phyloP scores from a whole-genome alignment of 2,329 filamentous ascomycete species.

The Davidsoniella neocaledoniae region DNA sequence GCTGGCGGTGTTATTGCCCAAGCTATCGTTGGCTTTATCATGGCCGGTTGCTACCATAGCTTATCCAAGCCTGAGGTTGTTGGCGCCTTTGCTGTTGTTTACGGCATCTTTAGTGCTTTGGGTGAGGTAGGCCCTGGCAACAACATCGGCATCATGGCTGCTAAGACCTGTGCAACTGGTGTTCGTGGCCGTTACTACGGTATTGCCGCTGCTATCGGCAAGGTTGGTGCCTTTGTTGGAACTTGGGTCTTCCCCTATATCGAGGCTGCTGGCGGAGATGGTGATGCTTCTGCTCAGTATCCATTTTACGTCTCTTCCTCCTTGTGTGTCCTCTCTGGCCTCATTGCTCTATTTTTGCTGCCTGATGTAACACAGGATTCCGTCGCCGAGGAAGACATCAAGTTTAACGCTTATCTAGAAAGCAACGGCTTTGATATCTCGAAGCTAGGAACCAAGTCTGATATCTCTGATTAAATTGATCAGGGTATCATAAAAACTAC shows the following conservation, averaged over 20 bases:
- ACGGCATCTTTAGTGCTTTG: constrained; percentile 23
- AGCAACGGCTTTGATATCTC: constrained; percentile 58
- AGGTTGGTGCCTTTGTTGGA: constrained; percentile 71
- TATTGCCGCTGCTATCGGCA: constrained; percentile 55
- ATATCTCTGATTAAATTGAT: constrained; percentile 9
- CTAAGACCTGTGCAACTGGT: constrained; percentile 75
- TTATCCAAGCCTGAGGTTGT: constrained; percentile 40
- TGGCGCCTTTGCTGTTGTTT: constrained; percentile 23
- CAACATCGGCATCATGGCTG: constrained; percentile 76
- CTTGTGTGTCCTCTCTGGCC: constrained; percentile 59
- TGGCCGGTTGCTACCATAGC: constrained; percentile 60
- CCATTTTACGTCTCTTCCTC: constrained; percentile 76
- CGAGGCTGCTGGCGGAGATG: constrained; percentile 37
- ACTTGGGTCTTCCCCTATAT: constrained; percentile 69
- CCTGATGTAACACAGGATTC: constrained; percentile 75
- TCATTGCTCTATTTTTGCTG: constrained; percentile 40
- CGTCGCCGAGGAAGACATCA: constrained; percentile 58
- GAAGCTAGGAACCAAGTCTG: constrained; percentile 30
- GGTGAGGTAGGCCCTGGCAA: constrained; percentile 61
- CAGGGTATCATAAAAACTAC: too few species aligned
- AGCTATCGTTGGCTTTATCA: constrained; percentile 69
- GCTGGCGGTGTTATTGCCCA: constrained; percentile 55
- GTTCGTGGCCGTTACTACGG: constrained; percentile 64
- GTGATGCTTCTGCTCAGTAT: constrained; percentile 53
- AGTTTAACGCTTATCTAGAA: constrained; percentile 59